Conservation (phyloP, 352 stramenopile species). For the Achlya hypogyna region DNA sequence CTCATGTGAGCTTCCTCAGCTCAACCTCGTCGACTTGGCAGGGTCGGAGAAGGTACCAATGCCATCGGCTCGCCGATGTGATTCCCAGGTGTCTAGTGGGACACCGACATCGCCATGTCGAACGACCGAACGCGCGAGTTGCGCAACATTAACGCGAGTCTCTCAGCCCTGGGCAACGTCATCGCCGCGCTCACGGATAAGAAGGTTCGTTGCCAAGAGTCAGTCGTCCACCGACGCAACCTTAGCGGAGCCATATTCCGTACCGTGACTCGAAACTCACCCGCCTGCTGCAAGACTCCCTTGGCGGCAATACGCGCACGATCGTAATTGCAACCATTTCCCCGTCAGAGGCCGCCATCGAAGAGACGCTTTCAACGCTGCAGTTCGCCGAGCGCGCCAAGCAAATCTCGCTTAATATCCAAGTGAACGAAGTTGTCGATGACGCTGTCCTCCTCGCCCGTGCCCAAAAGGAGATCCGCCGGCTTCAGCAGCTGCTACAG, state of each 20-base stretch:
- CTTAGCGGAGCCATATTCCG: slow-evolving; percentile 74
- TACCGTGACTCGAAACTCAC: slow-evolving; percentile 98
- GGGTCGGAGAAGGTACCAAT: slow-evolving; percentile 72
- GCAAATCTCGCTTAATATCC: slow-evolving; percentile 57
- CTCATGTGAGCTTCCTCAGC: slow-evolving; percentile 21
- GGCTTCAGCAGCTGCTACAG: slow-evolving; percentile 50
- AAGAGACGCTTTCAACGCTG: slow-evolving; percentile 88
- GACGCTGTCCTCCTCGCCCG: slow-evolving; percentile 66
- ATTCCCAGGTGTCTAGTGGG: slow-evolving; percentile 41
- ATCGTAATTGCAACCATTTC: slow-evolving; percentile 86
- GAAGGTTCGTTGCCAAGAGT: slow-evolving; percentile 11
- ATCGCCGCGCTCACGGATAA: slow-evolving; percentile 74
- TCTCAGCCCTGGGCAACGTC: slow-evolving; percentile 85
- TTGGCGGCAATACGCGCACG: slow-evolving; percentile 84
- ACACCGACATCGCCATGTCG: slow-evolving; percentile 52
- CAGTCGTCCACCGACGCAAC: background rate
- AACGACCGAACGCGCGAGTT: slow-evolving; percentile 74
- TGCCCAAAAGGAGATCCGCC: slow-evolving; percentile 58
- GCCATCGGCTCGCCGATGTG: background rate
- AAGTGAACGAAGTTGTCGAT: slow-evolving; percentile 75
- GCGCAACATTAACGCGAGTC: slow-evolving; percentile 87
- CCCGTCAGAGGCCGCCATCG: slow-evolving; percentile 55
- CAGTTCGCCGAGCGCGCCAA: slow-evolving; percentile 84
- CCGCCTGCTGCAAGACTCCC: slow-evolving; percentile 79
- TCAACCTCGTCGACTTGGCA: slow-evolving; percentile 89